Evolutionary conservation across 2,329 filamentous ascomycete genomes (phyloP), one percentile per base, ranked within the genome.

Genomic region (Cladosporium sp.): DNA sequence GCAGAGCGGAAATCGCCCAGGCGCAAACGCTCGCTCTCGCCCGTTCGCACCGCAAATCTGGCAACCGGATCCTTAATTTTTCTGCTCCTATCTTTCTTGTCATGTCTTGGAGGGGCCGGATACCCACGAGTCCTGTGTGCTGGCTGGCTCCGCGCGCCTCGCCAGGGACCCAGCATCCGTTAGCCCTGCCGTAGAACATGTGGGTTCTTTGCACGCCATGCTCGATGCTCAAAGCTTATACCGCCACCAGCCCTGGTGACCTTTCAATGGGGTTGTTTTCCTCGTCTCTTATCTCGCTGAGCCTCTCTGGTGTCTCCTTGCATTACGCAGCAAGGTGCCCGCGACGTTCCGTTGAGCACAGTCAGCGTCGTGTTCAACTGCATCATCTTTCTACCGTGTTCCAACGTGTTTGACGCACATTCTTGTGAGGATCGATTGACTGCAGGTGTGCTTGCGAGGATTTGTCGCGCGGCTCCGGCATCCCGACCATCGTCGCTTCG

Each of bases 61-160:
- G 19, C 51, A 43, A 22, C 25, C 40, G 17, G 28, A 36, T 28
- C 28, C 28, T 45, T 34, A 20, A 17, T 49, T 56, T 55, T 56
- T 56, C 52, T 56, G 54, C 54, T 49, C 54, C 54, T 56, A 56
- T 56, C 54, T 38, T 49, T 56, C 54, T 28, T 49, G 42, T 30
- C 42, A 30, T 49, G 54, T 34, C 54, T 56, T 56, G 42, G 38
- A 7, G 7, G 38, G 30, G 28, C 42, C 25, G 40, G 30, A 36
- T 34, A 34, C 30, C 4, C 30, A 34, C 39, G 36, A 47, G 30
- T 43, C 34, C n/a, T 37, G 30, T 56, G 54, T 49, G 54, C 34
- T 56, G 42, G 42, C 54, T 34, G 30, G 30, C 30, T 12, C 11
- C 30, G 30, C 30, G 30, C 30, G 30, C 30, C 17, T 40, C 19